phyloP scores from a whole-genome alignment of 108 stramenopile genomes.

The Cylindrotheca closterium region DNA sequence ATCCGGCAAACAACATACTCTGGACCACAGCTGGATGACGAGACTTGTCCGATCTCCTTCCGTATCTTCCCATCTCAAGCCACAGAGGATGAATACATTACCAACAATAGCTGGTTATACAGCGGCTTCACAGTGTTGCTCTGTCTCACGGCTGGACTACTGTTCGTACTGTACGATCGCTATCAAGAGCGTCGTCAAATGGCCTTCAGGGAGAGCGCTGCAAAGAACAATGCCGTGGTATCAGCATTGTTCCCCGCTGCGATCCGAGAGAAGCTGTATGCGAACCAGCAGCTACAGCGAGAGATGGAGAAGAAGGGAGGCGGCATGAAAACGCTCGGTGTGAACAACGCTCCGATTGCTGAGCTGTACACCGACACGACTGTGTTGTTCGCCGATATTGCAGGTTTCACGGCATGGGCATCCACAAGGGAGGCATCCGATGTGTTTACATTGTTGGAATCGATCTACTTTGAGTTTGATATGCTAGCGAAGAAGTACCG shows the following conservation, averaged over 20 bases:
- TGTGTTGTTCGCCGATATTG: slow-evolving; percentile 14
- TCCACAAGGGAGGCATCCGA: slow-evolving; percentile 8
- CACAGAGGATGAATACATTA: slow-evolving; percentile 3
- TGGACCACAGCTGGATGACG: slow-evolving; percentile 6
- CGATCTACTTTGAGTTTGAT: slow-evolving; percentile 8
- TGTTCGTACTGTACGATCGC: slow-evolving; percentile 57
- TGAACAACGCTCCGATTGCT: too few species aligned
- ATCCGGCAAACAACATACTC: background rate
- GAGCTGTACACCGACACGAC: slow-evolving; percentile 3
- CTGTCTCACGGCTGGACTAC: slow-evolving; percentile 37
- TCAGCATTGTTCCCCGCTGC: slow-evolving; percentile 45
- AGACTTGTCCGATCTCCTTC: slow-evolving; percentile 15
- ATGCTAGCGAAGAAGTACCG: background rate
- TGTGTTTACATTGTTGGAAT: slow-evolving; percentile 5
- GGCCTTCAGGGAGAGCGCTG: slow-evolving; percentile 27
- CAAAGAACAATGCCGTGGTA: slow-evolving; percentile 42
- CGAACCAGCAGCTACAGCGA: background rate
- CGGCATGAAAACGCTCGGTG: slow-evolving; percentile 1
- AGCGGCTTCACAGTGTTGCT: slow-evolving; percentile 32
- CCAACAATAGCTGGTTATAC: slow-evolving; percentile 25
- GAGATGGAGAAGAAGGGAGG: background rate
- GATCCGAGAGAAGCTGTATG: slow-evolving; percentile 16
- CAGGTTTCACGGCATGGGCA: too few species aligned
- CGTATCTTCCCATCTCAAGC: slow-evolving; percentile 20
- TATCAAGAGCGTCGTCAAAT: slow-evolving; percentile 51